Conservation (phyloP, 495 filamentous ascomycete genomes). For the Amphirosellinia nigrospora region DNA sequence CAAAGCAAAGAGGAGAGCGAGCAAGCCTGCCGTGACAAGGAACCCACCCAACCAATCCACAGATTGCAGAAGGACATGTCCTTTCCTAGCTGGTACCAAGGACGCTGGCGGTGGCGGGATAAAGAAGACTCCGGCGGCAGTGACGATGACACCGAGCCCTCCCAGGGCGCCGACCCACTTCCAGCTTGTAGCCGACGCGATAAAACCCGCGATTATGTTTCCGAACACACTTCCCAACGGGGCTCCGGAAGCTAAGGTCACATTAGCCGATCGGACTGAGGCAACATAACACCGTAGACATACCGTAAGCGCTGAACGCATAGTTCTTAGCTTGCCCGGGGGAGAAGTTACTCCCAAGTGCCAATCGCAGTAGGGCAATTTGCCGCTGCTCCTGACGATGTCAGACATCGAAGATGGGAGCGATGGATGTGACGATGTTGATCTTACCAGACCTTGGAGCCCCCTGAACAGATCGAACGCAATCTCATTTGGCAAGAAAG, state of each 20-base stretch:
- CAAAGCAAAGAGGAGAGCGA: slow-evolving; percentile 66
- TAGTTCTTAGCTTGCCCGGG: slow-evolving; percentile 69
- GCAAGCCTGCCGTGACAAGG: slow-evolving; percentile 66
- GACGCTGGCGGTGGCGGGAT: slow-evolving; percentile 63
- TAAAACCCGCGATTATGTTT: slow-evolving; percentile 59
- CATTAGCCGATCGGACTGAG: slow-evolving; percentile 3
- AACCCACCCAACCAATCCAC: slow-evolving; percentile 72
- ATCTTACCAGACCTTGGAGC: slow-evolving; percentile 69
- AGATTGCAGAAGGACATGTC: slow-evolving; percentile 39
- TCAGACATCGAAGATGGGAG: slow-evolving; percentile 34
- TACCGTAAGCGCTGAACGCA: slow-evolving; percentile 60
- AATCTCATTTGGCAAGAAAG: slow-evolving; percentile 70
- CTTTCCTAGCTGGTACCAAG: slow-evolving; percentile 38
- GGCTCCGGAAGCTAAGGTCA: slow-evolving; percentile 56
- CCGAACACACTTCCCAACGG: slow-evolving; percentile 63
- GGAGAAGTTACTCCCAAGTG: slow-evolving; percentile 64
- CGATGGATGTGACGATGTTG: neutral
- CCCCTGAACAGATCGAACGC: slow-evolving; percentile 73
- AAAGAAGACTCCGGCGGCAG: slow-evolving; percentile 64
- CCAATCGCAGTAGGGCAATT: slow-evolving; percentile 71
- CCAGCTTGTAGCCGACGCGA: slow-evolving; percentile 63
- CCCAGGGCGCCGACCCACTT: slow-evolving; percentile 69
- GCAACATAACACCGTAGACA: slow-evolving; percentile 8
- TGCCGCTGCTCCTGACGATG: slow-evolving; percentile 64
- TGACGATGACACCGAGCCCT: slow-evolving; percentile 65